These are phyloP conservation scores for Cryphonectria radicalis DNA, from an alignment of 2,329 filamentous ascomycete species.

Conservation along the genomic window DNA sequence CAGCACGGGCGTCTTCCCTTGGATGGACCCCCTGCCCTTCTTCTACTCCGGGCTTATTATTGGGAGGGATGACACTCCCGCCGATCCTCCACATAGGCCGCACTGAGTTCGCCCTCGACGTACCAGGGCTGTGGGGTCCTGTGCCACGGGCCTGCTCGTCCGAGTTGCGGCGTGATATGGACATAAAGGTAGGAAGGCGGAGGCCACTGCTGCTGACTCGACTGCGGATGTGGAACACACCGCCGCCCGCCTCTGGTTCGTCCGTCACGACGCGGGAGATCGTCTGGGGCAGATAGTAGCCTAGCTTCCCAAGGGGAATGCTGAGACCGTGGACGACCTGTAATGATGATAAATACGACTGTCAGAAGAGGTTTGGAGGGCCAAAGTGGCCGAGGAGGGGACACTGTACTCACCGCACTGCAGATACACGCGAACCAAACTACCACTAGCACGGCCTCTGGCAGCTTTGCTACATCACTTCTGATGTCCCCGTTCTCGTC, in stretches of 20 bases:
- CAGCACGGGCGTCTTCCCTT: conserved; percentile 4
- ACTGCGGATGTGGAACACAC: conserved; percentile 39
- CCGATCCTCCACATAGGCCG: conserved; percentile 46
- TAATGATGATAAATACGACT: no score
- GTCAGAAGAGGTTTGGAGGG: neutral
- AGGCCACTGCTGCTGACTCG: conserved; percentile 36
- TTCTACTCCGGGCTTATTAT: neutral
- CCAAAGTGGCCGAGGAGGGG: conserved; percentile 2
- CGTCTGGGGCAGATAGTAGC: conserved; percentile 65
- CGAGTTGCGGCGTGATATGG: conserved; percentile 19
- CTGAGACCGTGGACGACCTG: conserved; percentile 80
- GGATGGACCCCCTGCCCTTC: neutral
- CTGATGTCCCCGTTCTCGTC: conserved; percentile 62
- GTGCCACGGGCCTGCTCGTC: conserved; percentile 11
- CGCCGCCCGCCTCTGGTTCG: conserved; percentile 29
- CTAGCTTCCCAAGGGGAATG: conserved; percentile 75
- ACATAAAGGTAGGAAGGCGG: conserved; percentile 29
- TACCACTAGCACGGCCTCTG: conserved; percentile 70
- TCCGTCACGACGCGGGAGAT: conserved; percentile 52
- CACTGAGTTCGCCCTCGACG: conserved; percentile 32
- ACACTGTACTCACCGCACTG: conserved; percentile 70
- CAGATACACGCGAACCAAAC: conserved; percentile 88
- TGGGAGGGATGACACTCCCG: conserved; percentile 41
- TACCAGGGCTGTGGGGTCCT: conserved; percentile 21
- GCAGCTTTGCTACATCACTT: conserved; percentile 67